A percentile compares a stretch with the other conserved stretches of the same genome.
Conservation (phyloP, 805 yeast species). For the Candida boidinii region DNA sequence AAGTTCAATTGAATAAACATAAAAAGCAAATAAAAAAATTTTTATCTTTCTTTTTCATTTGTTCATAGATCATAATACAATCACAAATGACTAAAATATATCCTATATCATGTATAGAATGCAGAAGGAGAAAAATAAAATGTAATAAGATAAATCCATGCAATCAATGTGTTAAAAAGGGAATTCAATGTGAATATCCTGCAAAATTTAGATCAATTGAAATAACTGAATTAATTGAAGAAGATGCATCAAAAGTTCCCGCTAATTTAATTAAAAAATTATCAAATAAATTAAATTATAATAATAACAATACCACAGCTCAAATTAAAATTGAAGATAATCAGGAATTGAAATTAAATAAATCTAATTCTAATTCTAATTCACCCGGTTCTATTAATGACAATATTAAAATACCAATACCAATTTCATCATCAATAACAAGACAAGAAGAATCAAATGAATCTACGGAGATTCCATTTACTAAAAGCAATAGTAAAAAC, state of each 20-base stretch:
- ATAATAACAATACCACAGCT: neutral
- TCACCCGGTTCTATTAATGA: conserved; percentile 6
- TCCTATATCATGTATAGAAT: conserved; percentile 22
- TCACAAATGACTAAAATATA: neutral
- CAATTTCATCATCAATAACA: neutral
- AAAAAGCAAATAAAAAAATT: too few species aligned
- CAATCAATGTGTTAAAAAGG: conserved; percentile 32
- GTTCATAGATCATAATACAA: too few species aligned
- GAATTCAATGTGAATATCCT: conserved; percentile 35
- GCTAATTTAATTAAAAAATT: neutral
- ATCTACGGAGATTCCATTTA: conserved; percentile 6
- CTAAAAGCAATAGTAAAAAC: too few species aligned
- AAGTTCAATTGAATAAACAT: too few species aligned
- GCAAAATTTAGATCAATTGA: conserved; percentile 36
- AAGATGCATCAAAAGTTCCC: conserved; percentile 1
- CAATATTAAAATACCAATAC: neutral
- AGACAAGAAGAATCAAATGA: neutral
- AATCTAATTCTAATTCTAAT: neutral
- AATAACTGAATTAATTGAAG: conserved; percentile 16
- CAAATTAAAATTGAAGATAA: neutral
- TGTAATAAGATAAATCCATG: conserved; percentile 32
- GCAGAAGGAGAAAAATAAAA: conserved; percentile 26
- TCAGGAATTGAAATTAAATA: neutral
- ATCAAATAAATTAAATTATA: neutral
- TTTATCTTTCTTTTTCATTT: too few species aligned